Percentiles rank a stretch among this genome's conserved stretches.
These are phyloP conservation scores for Linderniella brevidens DNA, from an alignment of 257 asterid species.

Conservation along the genomic window DNA sequence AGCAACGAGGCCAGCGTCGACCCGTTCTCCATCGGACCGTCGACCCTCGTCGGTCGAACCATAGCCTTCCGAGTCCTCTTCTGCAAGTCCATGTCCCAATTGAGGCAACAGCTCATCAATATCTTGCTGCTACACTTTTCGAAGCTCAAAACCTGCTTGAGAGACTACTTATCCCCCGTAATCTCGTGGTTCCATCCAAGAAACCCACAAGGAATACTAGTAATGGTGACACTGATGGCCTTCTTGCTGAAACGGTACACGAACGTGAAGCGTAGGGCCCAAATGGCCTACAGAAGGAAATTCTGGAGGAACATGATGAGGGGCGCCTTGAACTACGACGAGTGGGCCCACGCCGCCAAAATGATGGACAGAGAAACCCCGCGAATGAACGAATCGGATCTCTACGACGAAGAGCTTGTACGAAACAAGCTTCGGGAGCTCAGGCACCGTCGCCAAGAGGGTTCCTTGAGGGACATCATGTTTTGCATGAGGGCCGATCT, in stretches of 20 bases:
- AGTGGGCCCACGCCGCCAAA: slow-evolving; percentile 95
- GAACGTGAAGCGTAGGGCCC: slow-evolving; percentile 59
- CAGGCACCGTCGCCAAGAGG: slow-evolving; percentile 68
- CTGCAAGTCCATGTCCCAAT: slow-evolving; percentile 65
- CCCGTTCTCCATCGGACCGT: slow-evolving; percentile 78
- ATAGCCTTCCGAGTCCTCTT: slow-evolving; percentile 68
- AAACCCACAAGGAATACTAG: slow-evolving; percentile 83
- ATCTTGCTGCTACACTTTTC: slow-evolving; percentile 20
- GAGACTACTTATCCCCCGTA: slow-evolving; percentile 31
- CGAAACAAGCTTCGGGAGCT: slow-evolving; percentile 77
- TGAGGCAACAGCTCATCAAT: slow-evolving; percentile 37
- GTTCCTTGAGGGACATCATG: slow-evolving; percentile 76
- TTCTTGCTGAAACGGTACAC: slow-evolving; percentile 71
- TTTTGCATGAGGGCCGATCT: slow-evolving; percentile 91
- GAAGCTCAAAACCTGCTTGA: slow-evolving; percentile 24
- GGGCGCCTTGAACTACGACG: slow-evolving; percentile 79
- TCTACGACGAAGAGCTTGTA: slow-evolving; percentile 82
- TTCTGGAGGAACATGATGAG: slow-evolving; percentile 97
- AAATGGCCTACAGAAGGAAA: slow-evolving; percentile 82
- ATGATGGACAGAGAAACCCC: slow-evolving; percentile 78
- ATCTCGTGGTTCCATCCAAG: slow-evolving; percentile 81
- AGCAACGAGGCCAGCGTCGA: slow-evolving; percentile 86
- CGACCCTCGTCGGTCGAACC: slow-evolving; percentile 63
- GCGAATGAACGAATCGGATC: slow-evolving; percentile 54
- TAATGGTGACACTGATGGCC: slow-evolving; percentile 51